Evolutionary conservation across 1,284 basidiomycete species (phyloP), one percentile per base, ranked within the genome.

Genomic region (Moesziomyces sp.): DNA sequence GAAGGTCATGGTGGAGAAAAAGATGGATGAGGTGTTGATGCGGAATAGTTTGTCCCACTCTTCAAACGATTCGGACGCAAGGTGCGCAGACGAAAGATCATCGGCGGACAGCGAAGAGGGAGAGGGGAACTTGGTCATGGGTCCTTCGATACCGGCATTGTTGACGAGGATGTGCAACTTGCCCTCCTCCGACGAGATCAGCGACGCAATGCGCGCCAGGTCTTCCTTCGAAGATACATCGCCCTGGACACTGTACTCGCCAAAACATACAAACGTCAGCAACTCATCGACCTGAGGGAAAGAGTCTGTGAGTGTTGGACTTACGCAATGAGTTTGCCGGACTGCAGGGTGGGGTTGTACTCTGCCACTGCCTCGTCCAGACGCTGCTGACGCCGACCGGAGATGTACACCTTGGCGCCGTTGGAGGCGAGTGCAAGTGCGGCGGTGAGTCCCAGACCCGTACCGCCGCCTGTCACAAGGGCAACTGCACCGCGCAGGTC

Each of bases 371-470:
- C 76, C 3, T 71, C 34, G 9, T 79, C 65, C 3, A 81, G 61
- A 52, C 62, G 63, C 2, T 70, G 54, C 30, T 59, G 53, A 0
- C 80, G 54, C 23, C 80, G 61, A 21, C 80, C 80, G 19, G 62
- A 60, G 46, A 81, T 81, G 71, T 79, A 80, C 5, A 81, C 80
- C 13, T 66, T 77, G 3, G 77, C 78, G n/a, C 80, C 80, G 58
- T 79, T 76, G 26, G 73, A 56, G 3, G 80, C 80, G 26, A 81
- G 74, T 5, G 74, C 74, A 2, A 74, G 59, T 1, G 78, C 72
- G 5, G 76, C 73, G 28, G 70, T 77, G n/a, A 81, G 69, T n/a
- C 79, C 79, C 16, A 81, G 57, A 4, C 76, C 76, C 0, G 77
- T 80, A 18, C 79, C 78, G 3, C 79, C 79, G 2, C 79, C 79